Evolutionary conservation across 441 rosid genomes (phyloP).

Genomic region (Metrosideros polymorpha): DNA sequence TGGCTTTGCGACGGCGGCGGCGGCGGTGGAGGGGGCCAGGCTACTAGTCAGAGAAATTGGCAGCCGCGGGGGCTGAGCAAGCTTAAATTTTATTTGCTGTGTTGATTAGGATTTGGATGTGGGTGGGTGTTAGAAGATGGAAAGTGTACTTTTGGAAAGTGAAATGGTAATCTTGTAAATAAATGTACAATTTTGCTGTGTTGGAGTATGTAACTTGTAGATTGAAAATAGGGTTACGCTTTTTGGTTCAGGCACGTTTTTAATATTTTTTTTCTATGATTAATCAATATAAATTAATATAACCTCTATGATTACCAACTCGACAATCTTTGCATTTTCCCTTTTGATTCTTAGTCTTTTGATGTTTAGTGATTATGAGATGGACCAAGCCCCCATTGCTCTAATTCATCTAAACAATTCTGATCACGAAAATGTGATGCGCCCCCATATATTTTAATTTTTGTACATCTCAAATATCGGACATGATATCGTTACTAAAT

Average conservation of each 20-base stretch:
- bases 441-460: not conserved
- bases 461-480: fast-evolving
- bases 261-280: not conserved
- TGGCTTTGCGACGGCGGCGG: fast-evolving
- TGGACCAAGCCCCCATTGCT: no score
- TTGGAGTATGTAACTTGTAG: not conserved
- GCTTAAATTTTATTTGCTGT: not conserved
- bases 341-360: not conserved
- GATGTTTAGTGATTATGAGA: fast-evolving
- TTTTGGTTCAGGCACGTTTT: not conserved
- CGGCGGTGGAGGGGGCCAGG: not conserved
- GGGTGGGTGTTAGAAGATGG: not conserved
- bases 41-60: not conserved
- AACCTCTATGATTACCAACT: not conserved
- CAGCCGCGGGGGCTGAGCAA: not conserved
- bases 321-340: not conserved
- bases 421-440: not conserved
- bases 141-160: not conserved
- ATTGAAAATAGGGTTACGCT: not conserved
- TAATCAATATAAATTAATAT: not conserved
- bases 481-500: not conserved
- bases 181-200: not conserved
- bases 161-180: not conserved
- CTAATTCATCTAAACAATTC: not conserved
- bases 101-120: not conserved